phyloP scores from a whole-genome alignment of 345 rosid genomes.

The Pseudoturritis turrita region DNA sequence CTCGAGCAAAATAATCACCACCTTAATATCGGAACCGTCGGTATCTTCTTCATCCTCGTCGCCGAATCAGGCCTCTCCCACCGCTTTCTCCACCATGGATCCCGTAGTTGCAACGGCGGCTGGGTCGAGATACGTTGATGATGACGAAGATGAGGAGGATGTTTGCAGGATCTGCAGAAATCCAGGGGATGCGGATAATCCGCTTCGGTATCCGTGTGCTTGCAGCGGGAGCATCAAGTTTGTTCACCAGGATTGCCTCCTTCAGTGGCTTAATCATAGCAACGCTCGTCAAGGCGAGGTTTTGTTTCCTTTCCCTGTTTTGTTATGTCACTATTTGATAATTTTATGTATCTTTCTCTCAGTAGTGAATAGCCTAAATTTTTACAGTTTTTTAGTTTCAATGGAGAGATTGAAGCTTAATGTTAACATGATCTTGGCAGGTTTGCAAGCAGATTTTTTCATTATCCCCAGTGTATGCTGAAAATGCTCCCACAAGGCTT shows the following conservation, averaged over 20 bases:
- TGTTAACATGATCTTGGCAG: slow-evolving; percentile 35
- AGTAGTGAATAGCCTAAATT: neutral
- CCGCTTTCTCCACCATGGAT: slow-evolving; percentile 24
- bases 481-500: slow-evolving; percentile 94
- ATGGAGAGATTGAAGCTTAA: neutral
- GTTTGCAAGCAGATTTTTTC: slow-evolving; percentile 96
- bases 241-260: slow-evolving; percentile 96
- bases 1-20: no score
- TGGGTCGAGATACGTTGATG: slow-evolving; percentile 38
- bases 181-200: slow-evolving; percentile 89
- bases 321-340: neutral
- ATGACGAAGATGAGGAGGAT: slow-evolving; percentile 91
- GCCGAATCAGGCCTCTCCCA: no score
- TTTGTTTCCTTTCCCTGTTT: neutral
- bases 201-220: slow-evolving; percentile 91
- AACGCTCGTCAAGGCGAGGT: slow-evolving; percentile 99
- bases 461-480: slow-evolving; percentile 95
- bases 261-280: slow-evolving; percentile 98
- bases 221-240: slow-evolving; percentile 98
- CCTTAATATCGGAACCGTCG: no score
- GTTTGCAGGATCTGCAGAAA: slow-evolving; percentile 99
- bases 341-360: neutral
- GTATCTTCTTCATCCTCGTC: no score
- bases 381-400: neutral
- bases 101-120: slow-evolving; percentile 10